These are phyloP conservation scores for Helichrysum umbraculigerum DNA, from an alignment of 129 eudicot species.

Conservation along the genomic window DNA sequence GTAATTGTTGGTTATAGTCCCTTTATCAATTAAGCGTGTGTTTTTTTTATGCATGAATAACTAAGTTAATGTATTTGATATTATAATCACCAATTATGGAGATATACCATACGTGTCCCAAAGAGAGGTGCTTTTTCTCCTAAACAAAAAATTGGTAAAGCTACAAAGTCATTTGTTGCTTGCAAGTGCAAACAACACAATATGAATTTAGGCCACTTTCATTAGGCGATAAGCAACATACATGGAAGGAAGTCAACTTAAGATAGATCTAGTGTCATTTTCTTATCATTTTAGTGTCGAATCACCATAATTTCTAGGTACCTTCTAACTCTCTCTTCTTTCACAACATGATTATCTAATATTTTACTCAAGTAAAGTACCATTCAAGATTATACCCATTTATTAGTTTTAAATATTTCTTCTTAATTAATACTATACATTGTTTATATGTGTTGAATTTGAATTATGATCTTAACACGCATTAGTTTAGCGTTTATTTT, in stretches of 20 bases:
- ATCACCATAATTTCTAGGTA: constrained; percentile 30
- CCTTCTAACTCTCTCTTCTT: constrained; percentile 27
- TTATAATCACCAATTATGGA: constrained; percentile 24
- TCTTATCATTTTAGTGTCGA: constrained; percentile 21
- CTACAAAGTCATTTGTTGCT: constrained; percentile 26
- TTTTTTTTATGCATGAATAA: constrained; percentile 19
- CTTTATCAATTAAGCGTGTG: constrained; percentile 9
- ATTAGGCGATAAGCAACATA: constrained; percentile 42
- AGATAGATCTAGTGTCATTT: constrained; percentile 38
- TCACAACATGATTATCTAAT: constrained; percentile 22
- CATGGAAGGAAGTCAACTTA: constrained; percentile 38
- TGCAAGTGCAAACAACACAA: constrained; percentile 29
- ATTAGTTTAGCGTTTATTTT: too few species aligned
- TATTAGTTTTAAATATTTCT: too few species aligned
- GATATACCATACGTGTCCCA: constrained; percentile 20
- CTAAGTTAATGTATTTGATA: constrained; percentile 30
- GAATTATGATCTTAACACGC: not conserved
- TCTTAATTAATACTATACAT: not conserved
- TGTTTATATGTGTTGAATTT: not conserved
- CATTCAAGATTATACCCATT: constrained; percentile 19
- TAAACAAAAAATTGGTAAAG: constrained; percentile 13
- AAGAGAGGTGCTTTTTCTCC: constrained; percentile 15
- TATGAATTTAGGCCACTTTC: constrained; percentile 35
- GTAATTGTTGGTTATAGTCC: not conserved
- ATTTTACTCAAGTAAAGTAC: constrained; percentile 9